These are phyloP conservation scores for Russula sp. DNA, from an alignment of 768 basidiomycete genomes.

Conservation along the genomic window DNA sequence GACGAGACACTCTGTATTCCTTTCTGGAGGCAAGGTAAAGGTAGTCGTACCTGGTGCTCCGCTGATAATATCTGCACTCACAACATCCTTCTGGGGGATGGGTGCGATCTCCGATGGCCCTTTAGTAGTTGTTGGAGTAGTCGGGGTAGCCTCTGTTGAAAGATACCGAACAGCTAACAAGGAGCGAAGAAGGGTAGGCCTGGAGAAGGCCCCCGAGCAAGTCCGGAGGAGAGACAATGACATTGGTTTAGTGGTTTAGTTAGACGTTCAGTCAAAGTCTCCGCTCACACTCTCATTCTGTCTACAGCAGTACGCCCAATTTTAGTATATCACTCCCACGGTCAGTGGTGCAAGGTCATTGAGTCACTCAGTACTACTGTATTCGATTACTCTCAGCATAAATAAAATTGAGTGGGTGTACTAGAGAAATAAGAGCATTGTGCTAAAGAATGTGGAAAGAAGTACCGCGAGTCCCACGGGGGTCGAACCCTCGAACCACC, in stretches of 20 bases:
- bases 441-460: not conserved
- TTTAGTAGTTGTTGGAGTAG: slow-evolving; percentile 25
- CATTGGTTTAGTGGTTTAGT: slow-evolving; percentile 27
- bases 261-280: not conserved
- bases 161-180: slow-evolving; percentile 12
- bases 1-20: not conserved
- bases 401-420: not conserved
- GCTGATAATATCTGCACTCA: slow-evolving; percentile 76
- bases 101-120: slow-evolving; percentile 38
- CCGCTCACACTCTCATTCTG: not conserved
- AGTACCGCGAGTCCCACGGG: not conserved
- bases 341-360: not conserved
- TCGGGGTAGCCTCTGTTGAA: slow-evolving; percentile 25
- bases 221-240: slow-evolving; percentile 51
- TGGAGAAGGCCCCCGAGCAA: slow-evolving; percentile 26
- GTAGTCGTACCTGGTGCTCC: slow-evolving; percentile 69
- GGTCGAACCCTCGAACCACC: not conserved
- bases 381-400: not conserved
- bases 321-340: slow-evolving; percentile 5
- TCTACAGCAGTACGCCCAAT: not conserved
- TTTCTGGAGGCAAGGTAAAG: not conserved
- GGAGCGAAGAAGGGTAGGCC: slow-evolving; percentile 22
- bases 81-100: slow-evolving; percentile 45
- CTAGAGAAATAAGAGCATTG: not conserved
- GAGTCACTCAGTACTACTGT: not conserved